Conservation (phyloP, 805 yeast genomes). For the Wickerhamiella hasegawae region DNA sequence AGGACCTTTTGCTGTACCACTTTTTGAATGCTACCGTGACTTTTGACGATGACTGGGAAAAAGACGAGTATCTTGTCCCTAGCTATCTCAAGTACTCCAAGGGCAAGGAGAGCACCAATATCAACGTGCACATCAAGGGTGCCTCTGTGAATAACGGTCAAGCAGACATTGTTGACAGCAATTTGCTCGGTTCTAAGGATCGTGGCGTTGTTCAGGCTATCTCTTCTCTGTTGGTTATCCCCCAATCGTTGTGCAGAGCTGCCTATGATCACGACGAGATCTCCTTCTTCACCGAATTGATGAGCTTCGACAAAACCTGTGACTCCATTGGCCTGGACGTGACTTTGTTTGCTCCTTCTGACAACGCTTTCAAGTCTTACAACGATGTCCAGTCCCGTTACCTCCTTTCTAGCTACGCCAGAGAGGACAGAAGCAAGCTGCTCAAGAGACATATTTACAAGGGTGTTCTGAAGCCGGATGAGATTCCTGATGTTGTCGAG, state of each 20-base stretch:
- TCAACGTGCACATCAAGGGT: slow-evolving; percentile 5
- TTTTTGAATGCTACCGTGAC: slow-evolving; percentile 17
- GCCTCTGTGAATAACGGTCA: slow-evolving; percentile 9
- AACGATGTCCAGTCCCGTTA: slow-evolving; percentile 8
- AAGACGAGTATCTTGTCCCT: slow-evolving; percentile 4
- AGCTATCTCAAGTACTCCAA: slow-evolving; percentile 2
- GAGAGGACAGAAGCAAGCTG: slow-evolving; percentile 8
- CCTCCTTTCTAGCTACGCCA: slow-evolving; percentile 10
- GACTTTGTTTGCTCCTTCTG: slow-evolving; percentile 11
- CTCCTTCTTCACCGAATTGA: slow-evolving; percentile 8
- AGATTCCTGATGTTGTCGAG: slow-evolving; percentile 5
- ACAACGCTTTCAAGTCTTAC: slow-evolving; percentile 6
- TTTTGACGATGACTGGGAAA: slow-evolving; percentile 4
- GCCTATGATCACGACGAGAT: slow-evolving; percentile 6
- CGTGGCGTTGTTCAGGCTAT: slow-evolving; percentile 17
- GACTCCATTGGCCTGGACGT: slow-evolving; percentile 1
- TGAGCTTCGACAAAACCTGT: slow-evolving; percentile 3
- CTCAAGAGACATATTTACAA: slow-evolving; percentile 7
- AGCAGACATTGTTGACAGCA: slow-evolving; percentile 11
- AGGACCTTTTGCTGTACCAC: slow-evolving; percentile 18
- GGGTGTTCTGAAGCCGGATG: slow-evolving; percentile 3
- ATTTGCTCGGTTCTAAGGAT: slow-evolving; percentile 13
- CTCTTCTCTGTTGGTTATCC: slow-evolving; percentile 9
- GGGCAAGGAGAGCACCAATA: slow-evolving; percentile 6
- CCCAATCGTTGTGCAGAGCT: slow-evolving; percentile 8